phyloP scores from a whole-genome alignment of 2,329 filamentous ascomycete genomes.

The Ascochyta clinopodiicola region DNA sequence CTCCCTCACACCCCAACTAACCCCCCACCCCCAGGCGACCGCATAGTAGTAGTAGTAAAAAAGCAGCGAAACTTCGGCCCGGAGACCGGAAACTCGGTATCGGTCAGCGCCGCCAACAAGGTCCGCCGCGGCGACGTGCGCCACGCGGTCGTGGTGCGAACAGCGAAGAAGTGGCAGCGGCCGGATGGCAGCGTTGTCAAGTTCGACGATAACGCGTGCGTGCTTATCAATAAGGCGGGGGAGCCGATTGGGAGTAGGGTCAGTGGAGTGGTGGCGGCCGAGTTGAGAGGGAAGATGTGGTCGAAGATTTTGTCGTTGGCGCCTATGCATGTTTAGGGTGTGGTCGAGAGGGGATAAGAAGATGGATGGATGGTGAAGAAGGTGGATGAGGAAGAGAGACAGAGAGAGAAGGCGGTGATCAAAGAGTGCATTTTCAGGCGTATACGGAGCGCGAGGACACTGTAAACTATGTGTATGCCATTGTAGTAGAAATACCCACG shows the following conservation, averaged over 20 bases:
- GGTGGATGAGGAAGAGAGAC: too few relatives aligned
- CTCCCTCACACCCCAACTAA: constrained; percentile 6
- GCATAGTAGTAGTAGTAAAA: constrained; percentile 96
- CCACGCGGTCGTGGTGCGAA: constrained; percentile 94
- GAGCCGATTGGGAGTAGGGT: constrained; percentile 88
- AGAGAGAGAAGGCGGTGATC: too few relatives aligned
- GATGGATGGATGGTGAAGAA: too few relatives aligned
- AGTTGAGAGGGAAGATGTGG: constrained; percentile 93
- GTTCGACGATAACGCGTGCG: constrained; percentile 98
- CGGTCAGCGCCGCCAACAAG: constrained; percentile 80
- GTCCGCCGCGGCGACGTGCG: constrained; percentile 96
- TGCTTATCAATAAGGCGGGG: constrained; percentile 94
- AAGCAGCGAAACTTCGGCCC: constrained; percentile 83
- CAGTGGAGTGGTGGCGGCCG: constrained; percentile 81
- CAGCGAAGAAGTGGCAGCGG: constrained; percentile 83
- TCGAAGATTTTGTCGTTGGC: constrained; percentile 97
- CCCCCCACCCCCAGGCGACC: constrained; percentile 70
- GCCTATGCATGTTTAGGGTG: constrained; percentile 72
- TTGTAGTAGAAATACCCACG: constrained; percentile 41
- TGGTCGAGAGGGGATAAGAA: neutral
- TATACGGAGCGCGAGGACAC: constrained; percentile 24
- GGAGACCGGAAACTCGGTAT: constrained; percentile 74
- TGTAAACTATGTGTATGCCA: constrained; percentile 40
- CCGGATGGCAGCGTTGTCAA: constrained; percentile 87
- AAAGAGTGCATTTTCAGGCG: constrained; percentile 28